Base-by-base conservation (phyloP, 768 basidiomycete genomes). In the Jaapia argillacea region DNA sequence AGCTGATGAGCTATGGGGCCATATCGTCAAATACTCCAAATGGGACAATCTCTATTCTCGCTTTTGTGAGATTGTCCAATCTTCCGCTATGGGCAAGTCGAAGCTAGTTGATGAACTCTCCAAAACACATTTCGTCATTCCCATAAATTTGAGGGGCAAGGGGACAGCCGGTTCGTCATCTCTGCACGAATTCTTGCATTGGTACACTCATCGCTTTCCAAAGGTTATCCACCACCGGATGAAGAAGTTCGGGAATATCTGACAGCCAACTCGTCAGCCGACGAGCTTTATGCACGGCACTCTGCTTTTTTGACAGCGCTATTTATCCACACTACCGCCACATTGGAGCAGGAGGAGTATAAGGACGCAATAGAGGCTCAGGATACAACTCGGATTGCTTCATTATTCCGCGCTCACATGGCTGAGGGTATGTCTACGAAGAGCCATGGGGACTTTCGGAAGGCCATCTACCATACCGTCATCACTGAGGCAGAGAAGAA, bases 121-220 rank as follows among this genome's bases (percentile, higher is more conserved):
- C 14, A 42, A 45, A 21, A 23, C 6, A 22, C n/a, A n/a, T 13
- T 2, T 45, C 12, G 28, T 31, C 22, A 22, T n/a, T 4, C 23
- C 25, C 36, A 14, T 36, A 12, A 6, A 24, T 18, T 20, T 41
- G 20, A 25, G 48, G 36, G 16, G 63, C 64, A 21, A 50, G 10
- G 58, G 20, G 10, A 33, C 10, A 10, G 28, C 10, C 10, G 28
- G 28, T 33, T 10, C 16, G 28, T 10, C 16, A 10, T 10, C 28
- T 16, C 16, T 16, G 28, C 16, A 10, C 10, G 10, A 16, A 10
- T 10, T 16, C 10, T 33, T 10, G 28, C 10, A n/a, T n/a, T n/a
- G n/a, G 10, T 10, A 16, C 10, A 10, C 16, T 16, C 10, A 10
- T 10, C 28, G 10, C 10, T 16, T 10, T 16, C 28, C 16, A n/a